phyloP scores from a whole-genome alignment of 1,139 yeast species.

The Lizanozyma gosingica region DNA sequence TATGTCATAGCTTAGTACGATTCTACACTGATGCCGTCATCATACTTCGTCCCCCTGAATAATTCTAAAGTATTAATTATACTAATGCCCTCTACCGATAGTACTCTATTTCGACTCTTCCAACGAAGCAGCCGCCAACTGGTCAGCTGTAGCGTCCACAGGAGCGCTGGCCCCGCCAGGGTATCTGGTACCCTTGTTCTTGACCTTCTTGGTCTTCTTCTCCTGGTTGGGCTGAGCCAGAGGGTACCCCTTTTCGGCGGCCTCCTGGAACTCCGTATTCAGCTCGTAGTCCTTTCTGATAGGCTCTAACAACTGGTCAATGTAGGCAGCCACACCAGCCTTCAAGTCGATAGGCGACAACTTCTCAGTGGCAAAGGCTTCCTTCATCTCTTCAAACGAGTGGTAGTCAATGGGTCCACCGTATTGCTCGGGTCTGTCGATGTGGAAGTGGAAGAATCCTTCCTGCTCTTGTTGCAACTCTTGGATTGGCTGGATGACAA shows the following conservation, averaged over 20 bases:
- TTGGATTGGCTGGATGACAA: slow-evolving; percentile 78
- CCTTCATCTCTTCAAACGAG: slow-evolving; percentile 60
- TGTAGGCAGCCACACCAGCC: slow-evolving; percentile 79
- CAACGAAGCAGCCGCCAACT: neutral
- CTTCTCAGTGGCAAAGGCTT: slow-evolving; percentile 61
- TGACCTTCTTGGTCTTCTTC: slow-evolving; percentile 62
- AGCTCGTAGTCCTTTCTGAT: slow-evolving; percentile 60
- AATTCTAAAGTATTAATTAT: too few species aligned
- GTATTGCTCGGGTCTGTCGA: slow-evolving; percentile 91
- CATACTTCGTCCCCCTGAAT: too few species aligned
- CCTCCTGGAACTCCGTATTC: slow-evolving; percentile 65
- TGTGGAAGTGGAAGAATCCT: slow-evolving; percentile 52
- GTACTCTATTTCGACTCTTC: neutral
- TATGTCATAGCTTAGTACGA: too few species aligned
- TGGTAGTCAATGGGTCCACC: slow-evolving; percentile 83
- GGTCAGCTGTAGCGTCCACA: slow-evolving; percentile 6
- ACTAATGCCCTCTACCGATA: too few species aligned
- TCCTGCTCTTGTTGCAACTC: slow-evolving; percentile 54
- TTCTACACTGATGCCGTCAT: too few species aligned
- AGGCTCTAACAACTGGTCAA: slow-evolving; percentile 75
- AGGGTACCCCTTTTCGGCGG: slow-evolving; percentile 78
- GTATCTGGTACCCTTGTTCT: slow-evolving; percentile 78
- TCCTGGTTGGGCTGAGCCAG: slow-evolving; percentile 52
- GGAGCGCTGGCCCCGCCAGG: slow-evolving; percentile 45
- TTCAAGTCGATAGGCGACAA: slow-evolving; percentile 92